Evolutionary conservation across 495 filamentous ascomycete species (phyloP).

Genomic region (Penicillium lagena): DNA sequence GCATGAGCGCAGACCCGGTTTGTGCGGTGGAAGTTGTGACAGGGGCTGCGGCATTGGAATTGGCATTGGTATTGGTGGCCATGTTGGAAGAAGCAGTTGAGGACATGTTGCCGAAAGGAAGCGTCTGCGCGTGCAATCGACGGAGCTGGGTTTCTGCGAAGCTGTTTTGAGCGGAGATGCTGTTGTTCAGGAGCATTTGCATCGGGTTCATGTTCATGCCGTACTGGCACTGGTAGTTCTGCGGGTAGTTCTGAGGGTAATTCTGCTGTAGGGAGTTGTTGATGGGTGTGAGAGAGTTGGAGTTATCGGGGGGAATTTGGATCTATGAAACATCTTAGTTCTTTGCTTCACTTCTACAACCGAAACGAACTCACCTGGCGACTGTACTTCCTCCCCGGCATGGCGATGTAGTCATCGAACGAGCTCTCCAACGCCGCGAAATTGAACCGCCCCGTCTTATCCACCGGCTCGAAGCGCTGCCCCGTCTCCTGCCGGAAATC

Average conservation of each 20-base stretch:
- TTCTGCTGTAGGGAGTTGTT: background rate
- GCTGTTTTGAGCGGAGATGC: slow-evolving; percentile 1
- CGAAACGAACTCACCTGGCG: slow-evolving; percentile 16
- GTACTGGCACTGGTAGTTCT: slow-evolving; percentile 6
- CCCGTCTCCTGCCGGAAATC: slow-evolving; percentile 31
- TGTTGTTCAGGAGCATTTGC: background rate
- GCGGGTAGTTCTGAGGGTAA: background rate
- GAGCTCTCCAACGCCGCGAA: slow-evolving; percentile 30
- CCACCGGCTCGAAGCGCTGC: slow-evolving; percentile 31
- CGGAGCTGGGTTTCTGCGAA: slow-evolving; percentile 1
- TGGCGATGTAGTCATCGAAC: slow-evolving; percentile 37
- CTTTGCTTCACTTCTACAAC: no score
- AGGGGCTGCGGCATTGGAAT: no score
- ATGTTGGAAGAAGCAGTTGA: no score
- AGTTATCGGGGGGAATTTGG: slow-evolving; percentile 6
- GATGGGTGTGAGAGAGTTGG: background rate
- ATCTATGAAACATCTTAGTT: slow-evolving; percentile 2
- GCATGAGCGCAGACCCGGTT: background rate
- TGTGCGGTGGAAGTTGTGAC: no score
- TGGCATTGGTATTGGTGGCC: no score
- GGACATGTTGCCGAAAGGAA: background rate
- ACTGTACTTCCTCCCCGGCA: slow-evolving; percentile 31
- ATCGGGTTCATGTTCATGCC: slow-evolving; percentile 1
- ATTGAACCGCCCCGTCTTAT: slow-evolving; percentile 27
- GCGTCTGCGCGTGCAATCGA: background rate